Percentiles rank a stretch among this genome's conserved stretches.
phyloP scores from a whole-genome alignment of 164 flowering plant genomes.

The Litsea cubeba region DNA sequence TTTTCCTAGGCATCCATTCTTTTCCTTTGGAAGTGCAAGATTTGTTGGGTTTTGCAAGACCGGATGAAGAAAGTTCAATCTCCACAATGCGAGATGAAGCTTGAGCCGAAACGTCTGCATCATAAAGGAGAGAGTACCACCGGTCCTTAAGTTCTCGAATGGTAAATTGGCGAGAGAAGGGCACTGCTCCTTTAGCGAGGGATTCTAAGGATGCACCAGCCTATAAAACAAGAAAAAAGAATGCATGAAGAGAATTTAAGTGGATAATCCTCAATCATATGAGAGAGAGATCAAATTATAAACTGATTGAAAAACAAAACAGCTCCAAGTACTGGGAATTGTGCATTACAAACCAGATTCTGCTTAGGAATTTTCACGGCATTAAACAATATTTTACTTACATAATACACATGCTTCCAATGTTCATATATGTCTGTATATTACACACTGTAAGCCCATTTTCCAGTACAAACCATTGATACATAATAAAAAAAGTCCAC shows the following conservation, averaged over 20 bases:
- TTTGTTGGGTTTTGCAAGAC: slow-evolving; percentile 27
- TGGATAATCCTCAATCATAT: background rate
- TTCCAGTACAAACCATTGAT: too few relatives aligned
- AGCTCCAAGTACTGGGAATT: too few relatives aligned
- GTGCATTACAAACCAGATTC: too few relatives aligned
- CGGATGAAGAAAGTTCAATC: slow-evolving; percentile 36
- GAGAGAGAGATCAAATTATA: background rate
- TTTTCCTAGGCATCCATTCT: slow-evolving; percentile 35
- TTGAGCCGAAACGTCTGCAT: slow-evolving; percentile 56
- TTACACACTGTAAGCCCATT: too few relatives aligned
- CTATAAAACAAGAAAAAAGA: slow-evolving; percentile 26
- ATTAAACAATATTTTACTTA: too few relatives aligned
- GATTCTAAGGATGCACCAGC: slow-evolving; percentile 93
- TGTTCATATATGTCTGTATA: too few relatives aligned
- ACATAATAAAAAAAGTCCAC: too few relatives aligned
- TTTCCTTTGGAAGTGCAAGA: slow-evolving; percentile 35
- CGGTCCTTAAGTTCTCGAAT: slow-evolving; percentile 67
- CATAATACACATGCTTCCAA: too few relatives aligned
- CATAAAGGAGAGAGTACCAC: slow-evolving; percentile 83
- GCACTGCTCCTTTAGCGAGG: slow-evolving; percentile 91
- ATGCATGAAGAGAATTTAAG: background rate
- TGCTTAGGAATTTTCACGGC: too few relatives aligned
- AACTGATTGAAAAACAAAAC: background rate
- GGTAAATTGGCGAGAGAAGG: slow-evolving; percentile 66
- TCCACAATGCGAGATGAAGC: slow-evolving; percentile 58